phyloP scores from a whole-genome alignment of 2,329 filamentous ascomycete species.

The Onygenales sp. region DNA sequence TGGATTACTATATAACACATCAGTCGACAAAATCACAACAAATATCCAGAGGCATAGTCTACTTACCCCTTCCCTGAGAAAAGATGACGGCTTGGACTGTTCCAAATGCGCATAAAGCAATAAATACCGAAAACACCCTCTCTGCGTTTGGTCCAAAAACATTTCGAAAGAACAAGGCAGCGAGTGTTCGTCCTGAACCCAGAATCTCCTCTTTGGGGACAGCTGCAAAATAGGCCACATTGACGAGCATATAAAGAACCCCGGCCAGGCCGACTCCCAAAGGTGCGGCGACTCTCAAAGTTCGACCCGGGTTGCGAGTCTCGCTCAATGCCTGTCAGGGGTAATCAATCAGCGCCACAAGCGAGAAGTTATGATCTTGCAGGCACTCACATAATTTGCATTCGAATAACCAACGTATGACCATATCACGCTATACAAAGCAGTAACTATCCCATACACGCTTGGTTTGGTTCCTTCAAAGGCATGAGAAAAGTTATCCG shows the following conservation, averaged over 20 bases:
- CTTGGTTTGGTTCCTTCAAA: conserved; percentile 29
- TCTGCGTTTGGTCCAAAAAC: conserved; percentile 49
- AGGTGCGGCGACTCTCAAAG: conserved; percentile 48
- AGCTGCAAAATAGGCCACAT: conserved; percentile 51
- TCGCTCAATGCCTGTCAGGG: conserved; percentile 38
- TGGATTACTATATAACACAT: conserved; percentile 23
- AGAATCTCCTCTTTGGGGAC: conserved; percentile 48
- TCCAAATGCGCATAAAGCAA: conserved; percentile 52
- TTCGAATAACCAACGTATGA: conserved; percentile 53
- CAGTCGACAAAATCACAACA: conserved; percentile 2
- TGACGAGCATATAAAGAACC: conserved; percentile 47
- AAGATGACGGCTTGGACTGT: conserved; percentile 52
- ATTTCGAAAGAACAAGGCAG: conserved; percentile 50
- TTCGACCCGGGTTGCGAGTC: conserved; percentile 48
- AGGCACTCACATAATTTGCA: conserved; percentile 47
- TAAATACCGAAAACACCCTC: conserved; percentile 50
- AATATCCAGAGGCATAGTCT: not conserved
- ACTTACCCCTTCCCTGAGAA: conserved; percentile 31
- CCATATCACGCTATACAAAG: conserved; percentile 53
- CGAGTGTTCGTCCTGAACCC: conserved; percentile 44
- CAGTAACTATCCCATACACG: conserved; percentile 45
- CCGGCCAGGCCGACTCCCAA: conserved; percentile 46
- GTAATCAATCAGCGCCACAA: conserved; percentile 14
- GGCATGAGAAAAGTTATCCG: conserved; percentile 28
- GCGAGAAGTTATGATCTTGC: not conserved